Percentiles rank a stretch among this genome's conserved stretches.
These are phyloP conservation scores for Salvia miltiorrhiza DNA, from an alignment of 257 asterid genomes.

Conservation along the genomic window DNA sequence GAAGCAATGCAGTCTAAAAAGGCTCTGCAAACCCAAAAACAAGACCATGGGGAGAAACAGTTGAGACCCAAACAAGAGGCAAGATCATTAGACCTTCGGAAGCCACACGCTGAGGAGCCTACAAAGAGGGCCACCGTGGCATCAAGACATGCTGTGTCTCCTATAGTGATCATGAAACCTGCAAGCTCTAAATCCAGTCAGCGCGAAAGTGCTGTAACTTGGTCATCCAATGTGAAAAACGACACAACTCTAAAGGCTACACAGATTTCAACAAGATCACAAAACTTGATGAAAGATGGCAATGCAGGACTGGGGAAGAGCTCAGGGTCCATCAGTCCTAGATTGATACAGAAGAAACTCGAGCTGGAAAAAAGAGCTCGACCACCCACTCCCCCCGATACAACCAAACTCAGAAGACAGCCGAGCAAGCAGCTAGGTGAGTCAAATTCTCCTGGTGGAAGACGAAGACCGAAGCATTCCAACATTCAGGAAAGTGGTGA, in stretches of 20 bases:
- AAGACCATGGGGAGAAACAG: conserved; percentile 38
- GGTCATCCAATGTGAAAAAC: conserved; percentile 28
- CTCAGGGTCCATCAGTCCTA: conserved; percentile 72
- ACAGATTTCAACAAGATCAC: conserved; percentile 45
- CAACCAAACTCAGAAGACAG: conserved; percentile 51
- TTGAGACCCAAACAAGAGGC: conserved; percentile 27
- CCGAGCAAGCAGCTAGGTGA: conserved; percentile 54
- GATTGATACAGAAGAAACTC: conserved; percentile 62
- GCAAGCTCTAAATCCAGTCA: conserved; percentile 28
- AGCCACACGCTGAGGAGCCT: conserved; percentile 35
- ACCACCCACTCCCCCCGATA: conserved; percentile 71
- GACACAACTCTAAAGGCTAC: conserved; percentile 39
- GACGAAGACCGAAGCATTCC: conserved; percentile 49
- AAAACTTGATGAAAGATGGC: conserved; percentile 46
- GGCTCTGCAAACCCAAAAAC: conserved; percentile 49
- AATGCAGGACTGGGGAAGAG: conserved; percentile 37
- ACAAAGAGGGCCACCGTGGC: conserved; percentile 34
- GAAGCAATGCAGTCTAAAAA: conserved; percentile 93
- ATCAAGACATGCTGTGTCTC: conserved; percentile 47
- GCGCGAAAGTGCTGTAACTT: conserved; percentile 33
- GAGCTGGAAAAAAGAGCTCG: conserved; percentile 68
- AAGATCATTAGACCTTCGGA: conserved; percentile 37
- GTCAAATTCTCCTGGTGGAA: conserved; percentile 71
- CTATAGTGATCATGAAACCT: conserved; percentile 91
- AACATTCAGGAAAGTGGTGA: conserved; percentile 38